Evolutionary conservation across 2,329 filamentous ascomycete genomes (phyloP), one percentile per base, ranked within the genome.

Genomic region (Dichotomopilus funicola): DNA sequence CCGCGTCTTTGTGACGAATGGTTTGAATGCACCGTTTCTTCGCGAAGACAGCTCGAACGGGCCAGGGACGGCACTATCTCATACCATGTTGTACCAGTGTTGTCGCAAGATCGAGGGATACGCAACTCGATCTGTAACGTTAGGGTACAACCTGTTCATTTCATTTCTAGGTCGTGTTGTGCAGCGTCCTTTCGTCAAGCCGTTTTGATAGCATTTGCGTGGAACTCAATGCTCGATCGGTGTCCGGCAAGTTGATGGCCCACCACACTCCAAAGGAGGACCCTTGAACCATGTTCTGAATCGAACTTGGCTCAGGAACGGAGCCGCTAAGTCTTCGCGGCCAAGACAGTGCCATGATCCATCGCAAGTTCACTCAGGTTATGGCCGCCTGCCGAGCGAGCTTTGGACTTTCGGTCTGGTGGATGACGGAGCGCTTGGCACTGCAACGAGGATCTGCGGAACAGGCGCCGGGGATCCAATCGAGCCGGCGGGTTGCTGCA

Each of bases 231-330:
- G 48, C 41, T 41, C 10, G 38, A n/a, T 40, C 27, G 19, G 11
- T 47, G 6, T 36, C 27, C 42, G 51, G 31, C n/a, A 27, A 31
- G 27, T 9, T 12, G 33, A 31, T 9, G 49, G n/a, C 27, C 44
- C 43, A 51, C 49, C 13, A 48, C 48, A 58, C 52, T 57, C 53
- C 51, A 54, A 55, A 56, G 46, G 51, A 43, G 35, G 38, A 33
- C 47, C 56, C 58, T 54, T 52, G 58, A 54, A 53, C 59, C 59
- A 36, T 61, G 59, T 42, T 13, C 40, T 13, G 11, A 11, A 41
- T 34, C 34, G 10, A 11, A 40, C 55, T 58, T 60, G 55, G 54
- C 54, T 46, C 54, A 57, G 51, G 59, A 42, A 57, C 59, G 56
- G 49, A 51, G 43, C 41, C 38, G 51, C 59, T 59, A 59, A 47